Conservation (phyloP, 495 filamentous ascomycete genomes). For the Darksidea phi region DNA sequence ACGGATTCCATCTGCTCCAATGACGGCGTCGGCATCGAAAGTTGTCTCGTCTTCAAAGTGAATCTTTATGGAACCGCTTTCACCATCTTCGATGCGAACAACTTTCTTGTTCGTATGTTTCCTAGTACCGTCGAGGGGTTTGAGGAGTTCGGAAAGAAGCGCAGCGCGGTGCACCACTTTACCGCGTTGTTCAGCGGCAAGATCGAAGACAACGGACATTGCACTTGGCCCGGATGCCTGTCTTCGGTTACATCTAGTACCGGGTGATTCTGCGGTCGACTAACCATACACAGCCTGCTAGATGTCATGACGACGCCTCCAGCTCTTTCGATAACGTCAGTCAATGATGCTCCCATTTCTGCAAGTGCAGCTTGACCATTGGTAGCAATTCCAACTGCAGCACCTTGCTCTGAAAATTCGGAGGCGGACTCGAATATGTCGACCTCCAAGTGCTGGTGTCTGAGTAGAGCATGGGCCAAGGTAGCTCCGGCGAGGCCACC, state of each 20-base stretch:
- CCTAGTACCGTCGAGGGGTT: background rate
- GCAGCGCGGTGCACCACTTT: conserved; percentile 22
- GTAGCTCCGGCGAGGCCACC: conserved; percentile 41
- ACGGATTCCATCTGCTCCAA: conserved; percentile 16
- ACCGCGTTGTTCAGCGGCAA: conserved; percentile 17
- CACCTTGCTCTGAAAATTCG: conserved; percentile 40
- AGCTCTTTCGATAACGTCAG: conserved; percentile 10
- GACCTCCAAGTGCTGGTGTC: conserved; percentile 39
- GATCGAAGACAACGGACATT: conserved; percentile 10
- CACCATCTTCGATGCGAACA: conserved; percentile 5
- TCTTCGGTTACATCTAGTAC: background rate
- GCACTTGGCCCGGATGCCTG: conserved; percentile 9
- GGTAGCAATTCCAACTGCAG: conserved; percentile 33
- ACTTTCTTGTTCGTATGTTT: conserved; percentile 19
- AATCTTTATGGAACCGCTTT: background rate
- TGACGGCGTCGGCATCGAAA: conserved; percentile 14
- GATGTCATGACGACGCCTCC: conserved; percentile 24
- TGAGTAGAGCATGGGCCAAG: conserved; percentile 37
- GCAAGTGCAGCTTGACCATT: conserved; percentile 19
- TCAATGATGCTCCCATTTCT: conserved; percentile 1
- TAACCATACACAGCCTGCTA: conserved; percentile 16
- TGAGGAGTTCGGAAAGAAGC: conserved; percentile 10
- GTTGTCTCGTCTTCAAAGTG: conserved; percentile 11
- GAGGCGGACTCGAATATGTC: conserved; percentile 42
- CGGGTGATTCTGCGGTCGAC: background rate